phyloP scores from a whole-genome alignment of 208 protist species.

The Wallacemonas sp. region DNA sequence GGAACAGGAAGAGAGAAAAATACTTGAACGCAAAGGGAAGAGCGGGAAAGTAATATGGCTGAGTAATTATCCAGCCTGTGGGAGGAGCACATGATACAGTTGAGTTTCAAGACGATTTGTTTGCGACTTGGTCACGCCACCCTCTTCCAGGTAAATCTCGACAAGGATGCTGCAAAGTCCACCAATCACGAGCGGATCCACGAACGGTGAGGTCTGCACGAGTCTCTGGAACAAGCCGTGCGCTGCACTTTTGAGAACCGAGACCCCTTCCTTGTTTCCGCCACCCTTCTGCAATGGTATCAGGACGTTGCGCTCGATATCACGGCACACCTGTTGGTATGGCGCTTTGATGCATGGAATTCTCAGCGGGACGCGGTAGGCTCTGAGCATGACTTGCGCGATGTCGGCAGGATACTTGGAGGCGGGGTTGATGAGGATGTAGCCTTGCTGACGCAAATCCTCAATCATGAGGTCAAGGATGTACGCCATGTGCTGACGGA shows the following conservation, averaged over 20 bases:
- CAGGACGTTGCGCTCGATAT: constrained; percentile 41
- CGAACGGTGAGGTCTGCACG: constrained; percentile 47
- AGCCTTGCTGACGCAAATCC: constrained; percentile 38
- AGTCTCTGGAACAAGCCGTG: constrained; percentile 47
- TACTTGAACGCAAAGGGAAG: neutral
- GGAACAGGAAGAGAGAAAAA: neutral
- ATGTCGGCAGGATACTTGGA: constrained; percentile 25
- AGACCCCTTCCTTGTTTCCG: constrained; percentile 20
- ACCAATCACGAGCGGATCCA: constrained; percentile 53
- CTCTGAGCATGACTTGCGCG: constrained; percentile 25
- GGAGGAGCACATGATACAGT: constrained; percentile 8
- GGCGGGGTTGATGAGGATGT: constrained; percentile 31
- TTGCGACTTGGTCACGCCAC: constrained; percentile 27
- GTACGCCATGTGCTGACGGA: constrained; percentile 35
- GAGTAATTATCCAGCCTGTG: too few species aligned
- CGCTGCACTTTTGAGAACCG: constrained; percentile 37
- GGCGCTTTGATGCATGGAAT: constrained; percentile 36
- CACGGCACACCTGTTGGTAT: constrained; percentile 40
- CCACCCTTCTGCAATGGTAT: constrained; percentile 23
- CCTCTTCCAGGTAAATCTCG: constrained; percentile 40
- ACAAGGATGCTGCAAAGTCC: constrained; percentile 42
- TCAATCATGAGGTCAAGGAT: constrained; percentile 40
- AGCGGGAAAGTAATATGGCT: too few species aligned
- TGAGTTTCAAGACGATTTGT: constrained; percentile 38
- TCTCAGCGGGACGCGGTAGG: constrained; percentile 27